These are phyloP conservation scores for Pleurotus eryngii DNA, from an alignment of 768 basidiomycete species.

Conservation along the genomic window DNA sequence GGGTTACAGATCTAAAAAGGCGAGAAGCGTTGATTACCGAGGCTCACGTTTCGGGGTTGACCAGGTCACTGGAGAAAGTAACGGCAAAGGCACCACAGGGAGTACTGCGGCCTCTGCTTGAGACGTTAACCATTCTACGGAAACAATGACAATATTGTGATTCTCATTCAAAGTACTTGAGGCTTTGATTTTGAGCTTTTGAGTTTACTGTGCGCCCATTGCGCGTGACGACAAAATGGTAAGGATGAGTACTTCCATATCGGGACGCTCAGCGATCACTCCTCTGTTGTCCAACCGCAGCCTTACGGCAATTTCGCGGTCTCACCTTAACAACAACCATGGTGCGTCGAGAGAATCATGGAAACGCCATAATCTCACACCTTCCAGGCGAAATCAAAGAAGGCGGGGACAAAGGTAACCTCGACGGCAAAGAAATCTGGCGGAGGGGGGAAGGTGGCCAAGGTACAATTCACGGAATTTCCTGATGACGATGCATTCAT, in stretches of 20 bases:
- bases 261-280: not conserved
- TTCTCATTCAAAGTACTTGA: no score
- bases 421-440: conserved; percentile 61
- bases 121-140: not conserved
- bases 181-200: not conserved
- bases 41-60: conserved; percentile 50
- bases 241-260: not conserved
- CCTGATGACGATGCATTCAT: not conserved
- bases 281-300: not conserved
- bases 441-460: conserved; percentile 65
- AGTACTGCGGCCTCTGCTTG: conserved; percentile 32
- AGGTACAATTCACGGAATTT: conserved; percentile 44
- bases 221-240: no score
- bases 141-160: not conserved
- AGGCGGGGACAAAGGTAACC: conserved; percentile 81
- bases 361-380: not conserved
- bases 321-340: not conserved
- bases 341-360: not conserved
- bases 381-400: conserved; percentile 78
- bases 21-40: conserved; percentile 46
- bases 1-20: conserved; percentile 35
- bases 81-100: conserved; percentile 52
- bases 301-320: not conserved
- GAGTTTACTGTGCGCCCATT: no score
- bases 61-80: conserved; percentile 46